Conservation (phyloP, 306 rosid genomes). For the Ceratonia siliqua region DNA sequence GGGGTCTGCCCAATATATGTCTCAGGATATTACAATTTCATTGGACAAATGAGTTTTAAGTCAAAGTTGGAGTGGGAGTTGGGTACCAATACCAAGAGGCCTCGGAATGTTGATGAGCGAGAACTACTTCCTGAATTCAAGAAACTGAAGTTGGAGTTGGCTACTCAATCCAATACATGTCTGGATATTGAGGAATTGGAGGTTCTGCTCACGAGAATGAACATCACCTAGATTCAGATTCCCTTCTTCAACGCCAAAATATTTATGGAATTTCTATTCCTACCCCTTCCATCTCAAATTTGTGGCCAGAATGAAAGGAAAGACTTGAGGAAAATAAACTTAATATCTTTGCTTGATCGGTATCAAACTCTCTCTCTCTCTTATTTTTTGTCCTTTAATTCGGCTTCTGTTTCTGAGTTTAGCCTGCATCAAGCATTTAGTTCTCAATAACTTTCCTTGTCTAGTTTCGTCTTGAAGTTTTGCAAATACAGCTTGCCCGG, state of each 20-base stretch:
- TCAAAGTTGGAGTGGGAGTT: no score
- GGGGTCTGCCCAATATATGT: background rate
- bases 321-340: background rate
- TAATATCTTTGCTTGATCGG: no score
- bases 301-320: background rate
- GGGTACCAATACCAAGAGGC: background rate
- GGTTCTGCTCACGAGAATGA: background rate
- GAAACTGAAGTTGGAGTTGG: background rate
- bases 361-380: no score
- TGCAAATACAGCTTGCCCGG: no score
- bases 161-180: background rate
- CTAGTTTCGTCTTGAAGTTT: background rate
- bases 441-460: background rate
- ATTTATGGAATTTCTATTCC: no score
- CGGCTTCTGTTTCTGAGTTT: no score
- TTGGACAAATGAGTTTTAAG: no score
- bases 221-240: background rate
- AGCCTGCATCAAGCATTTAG: background rate
- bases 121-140: background rate
- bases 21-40: background rate
- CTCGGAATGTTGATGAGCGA: background rate
- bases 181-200: background rate
- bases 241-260: background rate
- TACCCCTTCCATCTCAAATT: background rate
- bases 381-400: no score